Conservation (phyloP, 768 basidiomycete species). For the Amylocystis lapponica region DNA sequence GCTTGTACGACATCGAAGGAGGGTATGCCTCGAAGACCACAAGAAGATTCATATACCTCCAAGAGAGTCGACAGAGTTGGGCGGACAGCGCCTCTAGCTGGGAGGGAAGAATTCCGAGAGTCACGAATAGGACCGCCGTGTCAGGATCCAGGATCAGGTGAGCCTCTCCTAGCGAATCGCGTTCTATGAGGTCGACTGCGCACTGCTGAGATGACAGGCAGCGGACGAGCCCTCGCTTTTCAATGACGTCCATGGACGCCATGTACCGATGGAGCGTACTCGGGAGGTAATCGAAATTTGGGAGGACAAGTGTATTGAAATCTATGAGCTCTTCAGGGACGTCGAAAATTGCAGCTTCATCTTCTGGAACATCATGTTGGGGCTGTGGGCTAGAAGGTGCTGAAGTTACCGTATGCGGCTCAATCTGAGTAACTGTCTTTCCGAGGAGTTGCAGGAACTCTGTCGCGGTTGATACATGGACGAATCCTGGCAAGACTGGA, state of each 20-base stretch:
- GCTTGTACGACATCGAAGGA: slow-evolving; percentile 31
- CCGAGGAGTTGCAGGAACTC: too few species aligned
- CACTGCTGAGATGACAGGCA: slow-evolving; percentile 40
- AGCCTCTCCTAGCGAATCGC: slow-evolving; percentile 49
- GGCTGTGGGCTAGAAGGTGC: too few species aligned
- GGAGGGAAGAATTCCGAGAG: slow-evolving; percentile 43
- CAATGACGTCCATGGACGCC: slow-evolving; percentile 61
- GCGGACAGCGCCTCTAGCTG: slow-evolving; percentile 39
- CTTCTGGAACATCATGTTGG: too few species aligned
- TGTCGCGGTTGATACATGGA: too few species aligned
- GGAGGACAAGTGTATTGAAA: slow-evolving; percentile 8
- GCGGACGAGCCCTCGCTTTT: slow-evolving; percentile 57
- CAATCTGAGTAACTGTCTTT: too few species aligned
- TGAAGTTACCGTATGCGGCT: too few species aligned
- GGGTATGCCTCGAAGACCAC: slow-evolving; percentile 58
- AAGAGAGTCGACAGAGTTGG: slow-evolving; percentile 50
- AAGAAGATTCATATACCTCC: slow-evolving; percentile 50
- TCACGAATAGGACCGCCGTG: slow-evolving; percentile 47
- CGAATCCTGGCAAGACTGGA: too few species aligned
- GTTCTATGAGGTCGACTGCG: slow-evolving; percentile 56
- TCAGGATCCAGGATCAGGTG: slow-evolving; percentile 67
- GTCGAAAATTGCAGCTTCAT: neutral
- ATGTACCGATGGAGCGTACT: slow-evolving; percentile 52
- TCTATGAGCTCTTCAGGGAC: slow-evolving; percentile 18
- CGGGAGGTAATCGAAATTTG: slow-evolving; percentile 31